phyloP scores from a whole-genome alignment of 805 yeast species.

The Kuraishia capsulata region DNA sequence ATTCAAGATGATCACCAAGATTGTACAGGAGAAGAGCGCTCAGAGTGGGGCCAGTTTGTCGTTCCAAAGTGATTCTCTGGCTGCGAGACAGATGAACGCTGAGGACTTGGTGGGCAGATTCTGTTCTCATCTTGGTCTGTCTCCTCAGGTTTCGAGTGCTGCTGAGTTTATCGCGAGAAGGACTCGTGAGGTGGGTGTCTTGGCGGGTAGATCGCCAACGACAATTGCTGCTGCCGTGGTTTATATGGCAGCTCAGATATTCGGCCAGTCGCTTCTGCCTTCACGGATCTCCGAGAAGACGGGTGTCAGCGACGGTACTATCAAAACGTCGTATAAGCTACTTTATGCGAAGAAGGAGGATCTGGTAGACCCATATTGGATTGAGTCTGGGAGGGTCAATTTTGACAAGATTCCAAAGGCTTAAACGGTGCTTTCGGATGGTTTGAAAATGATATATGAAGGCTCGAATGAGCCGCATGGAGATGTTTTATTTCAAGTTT shows the following conservation, averaged over 20 bases:
- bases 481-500: too few species aligned
- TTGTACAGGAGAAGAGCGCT: conserved; percentile 47
- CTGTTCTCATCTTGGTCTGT: conserved; percentile 89
- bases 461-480: too few species aligned
- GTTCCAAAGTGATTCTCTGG: conserved; percentile 37
- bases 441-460: too few species aligned
- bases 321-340: conserved; percentile 82
- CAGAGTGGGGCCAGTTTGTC: conserved; percentile 31
- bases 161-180: conserved; percentile 89
- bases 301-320: conserved; percentile 96
- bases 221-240: conserved; percentile 97
- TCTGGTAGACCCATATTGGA: conserved; percentile 73
- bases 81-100: conserved; percentile 81
- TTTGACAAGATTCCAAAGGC: conserved; percentile 25
- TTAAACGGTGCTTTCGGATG: too few species aligned
- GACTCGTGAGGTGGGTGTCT: conserved; percentile 84
- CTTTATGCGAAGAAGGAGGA: conserved; percentile 65
- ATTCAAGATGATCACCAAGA: conserved; percentile 66
- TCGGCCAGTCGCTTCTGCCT: conserved; percentile 68
- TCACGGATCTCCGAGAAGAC: conserved; percentile 77
- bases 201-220: conserved; percentile 95
- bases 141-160: conserved; percentile 78
- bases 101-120: conserved; percentile 92
- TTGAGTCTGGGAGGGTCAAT: conserved; percentile 55
- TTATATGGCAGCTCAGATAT: conserved; percentile 87